Evolutionary conservation across 1,284 basidiomycete species (phyloP), one percentile per base, ranked within the genome.

Genomic region (Sporisorium scitamineum): DNA sequence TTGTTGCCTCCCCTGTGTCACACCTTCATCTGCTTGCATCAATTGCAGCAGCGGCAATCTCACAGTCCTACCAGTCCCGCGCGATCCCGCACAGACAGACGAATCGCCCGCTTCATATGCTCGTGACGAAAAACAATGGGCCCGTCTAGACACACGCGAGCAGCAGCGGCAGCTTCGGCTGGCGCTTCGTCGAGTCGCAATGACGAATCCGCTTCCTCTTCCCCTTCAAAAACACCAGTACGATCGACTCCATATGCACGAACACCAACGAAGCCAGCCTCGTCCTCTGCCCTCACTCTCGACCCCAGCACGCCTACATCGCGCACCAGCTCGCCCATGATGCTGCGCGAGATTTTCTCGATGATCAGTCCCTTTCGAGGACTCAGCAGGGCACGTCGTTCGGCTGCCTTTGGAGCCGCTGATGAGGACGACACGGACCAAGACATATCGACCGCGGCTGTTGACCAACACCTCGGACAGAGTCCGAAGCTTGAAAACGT

Each of bases 321-420:
- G 22, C 57, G 60, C 26, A 74, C 66, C 14, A 67, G 22, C 44
- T 76, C 74, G 34, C 74, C 74, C 24, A 70, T 64, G 61, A 76
- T 76, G 70, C 44, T 76, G 55, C 58, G 62, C 13, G 74, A 72
- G 53, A 67, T 76, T 54, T 70, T 76, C 37, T 64, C 61, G 6
- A 72, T 76, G 59, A 76, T 73, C 60, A 76, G 74, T 47, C 74
- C 74, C 44, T 76, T 76, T 57, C 54, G 74, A 0, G 61, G 61
- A 5, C 52, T 54, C 56, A 69, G 70, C 41, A 50, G 66, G 7
- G 74, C 74, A 13, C 34, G 41, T n/a, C 65, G 70, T 24, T 76
- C 74, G 14, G 74, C 74, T 53, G 74, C 74, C 2, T 76, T 76
- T 34, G 74, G 74, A 54, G 57, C 32, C 5, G 70, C 54, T 27